Base-by-base conservation (phyloP, 306 rosid genomes). In the Macrotyloma uniflorum region DNA sequence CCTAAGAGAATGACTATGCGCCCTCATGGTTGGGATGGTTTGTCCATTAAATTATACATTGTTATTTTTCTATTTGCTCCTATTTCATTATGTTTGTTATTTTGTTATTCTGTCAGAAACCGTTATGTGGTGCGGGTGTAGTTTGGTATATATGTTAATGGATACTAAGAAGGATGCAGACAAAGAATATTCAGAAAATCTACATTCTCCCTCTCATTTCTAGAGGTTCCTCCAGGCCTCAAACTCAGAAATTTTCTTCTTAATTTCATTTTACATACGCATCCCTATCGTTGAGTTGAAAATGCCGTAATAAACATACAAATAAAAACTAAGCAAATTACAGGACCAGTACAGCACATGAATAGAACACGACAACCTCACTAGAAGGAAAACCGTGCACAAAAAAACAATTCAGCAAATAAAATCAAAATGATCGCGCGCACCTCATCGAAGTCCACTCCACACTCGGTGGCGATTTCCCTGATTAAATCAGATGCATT, bases 401-500 rank as follows among this genome's bases (percentile, higher is more conserved):
- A 68, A 68, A 45, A 24, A 32, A 9, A 18, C 43, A 54, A 63
- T 30, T 79, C n/a, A 62, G 16, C 66, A 30, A 62, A 70, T 23
- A 49, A 80, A 57, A 15, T 47, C 8, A 66, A 64, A 35, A 33
- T 22, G 13, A 43, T 16, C 13, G 23, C 26, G 82, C 80, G 69
- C 77, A 95, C 99, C 99, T 95, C 99, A 82, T 95, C 99, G 49
- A 95, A 93, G 79, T 95, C 99, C 64, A 91, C 97, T 46, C 99
- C 99, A 65, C 97, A 87, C 72, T 95, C 98, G 0, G 90, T 87
- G 38, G 97, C 91, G 69, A 93, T 86, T 78, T 93, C 96, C 33
- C 99, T 83, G 38, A 93, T 91, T 49, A 95, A 85, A 79, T 95
- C 98, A 79, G 99, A 95, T 14, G 97, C 96, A 79, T 87, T 89